Percentiles rank a stretch among this genome's conserved stretches.
Evolutionary conservation across 1,284 basidiomycete species (phyloP).

Genomic region (Cystobasidium sp.): DNA sequence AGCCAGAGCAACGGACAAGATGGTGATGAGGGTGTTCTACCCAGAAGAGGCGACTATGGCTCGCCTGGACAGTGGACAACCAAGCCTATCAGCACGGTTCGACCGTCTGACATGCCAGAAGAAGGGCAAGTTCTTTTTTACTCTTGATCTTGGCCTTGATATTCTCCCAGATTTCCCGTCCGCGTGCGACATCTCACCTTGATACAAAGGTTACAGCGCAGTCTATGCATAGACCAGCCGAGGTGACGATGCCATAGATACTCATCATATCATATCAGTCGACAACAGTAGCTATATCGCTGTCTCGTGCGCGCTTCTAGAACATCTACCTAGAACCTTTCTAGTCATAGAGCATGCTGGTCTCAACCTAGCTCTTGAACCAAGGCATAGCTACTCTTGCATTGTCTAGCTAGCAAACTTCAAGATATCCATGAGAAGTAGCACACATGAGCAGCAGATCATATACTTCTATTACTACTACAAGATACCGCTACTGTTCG

Average conservation of each 20-base stretch:
- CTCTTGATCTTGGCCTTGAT: constrained; percentile 49
- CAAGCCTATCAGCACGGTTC: constrained; percentile 61
- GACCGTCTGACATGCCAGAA: constrained; percentile 95
- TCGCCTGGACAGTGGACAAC: constrained; percentile 43
- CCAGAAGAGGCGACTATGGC: constrained; percentile 39
- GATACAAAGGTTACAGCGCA: background rate
- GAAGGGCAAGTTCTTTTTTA: constrained; percentile 81
- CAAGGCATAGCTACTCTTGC: constrained; percentile 2
- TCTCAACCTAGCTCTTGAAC: background rate
- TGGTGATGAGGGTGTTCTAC: constrained; percentile 15
- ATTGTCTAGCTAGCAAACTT: constrained; percentile 22
- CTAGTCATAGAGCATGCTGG: background rate
- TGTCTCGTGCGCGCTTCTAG: constrained; percentile 2
- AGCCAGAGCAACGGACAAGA: background rate
- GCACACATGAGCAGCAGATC: constrained; percentile 10
- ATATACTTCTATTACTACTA: background rate
- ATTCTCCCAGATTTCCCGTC: constrained; percentile 50
- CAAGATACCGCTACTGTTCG: constrained; percentile 25
- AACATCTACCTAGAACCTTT: background rate
- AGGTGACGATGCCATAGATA: too few species aligned
- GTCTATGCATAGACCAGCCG: too few species aligned
- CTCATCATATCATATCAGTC: background rate
- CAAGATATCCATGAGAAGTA: constrained; percentile 2
- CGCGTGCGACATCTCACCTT: background rate
- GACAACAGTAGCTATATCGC: constrained; percentile 2